These are phyloP conservation scores for Tetrapisispora pingtungensis DNA, from an alignment of 805 yeast species.

Conservation along the genomic window DNA sequence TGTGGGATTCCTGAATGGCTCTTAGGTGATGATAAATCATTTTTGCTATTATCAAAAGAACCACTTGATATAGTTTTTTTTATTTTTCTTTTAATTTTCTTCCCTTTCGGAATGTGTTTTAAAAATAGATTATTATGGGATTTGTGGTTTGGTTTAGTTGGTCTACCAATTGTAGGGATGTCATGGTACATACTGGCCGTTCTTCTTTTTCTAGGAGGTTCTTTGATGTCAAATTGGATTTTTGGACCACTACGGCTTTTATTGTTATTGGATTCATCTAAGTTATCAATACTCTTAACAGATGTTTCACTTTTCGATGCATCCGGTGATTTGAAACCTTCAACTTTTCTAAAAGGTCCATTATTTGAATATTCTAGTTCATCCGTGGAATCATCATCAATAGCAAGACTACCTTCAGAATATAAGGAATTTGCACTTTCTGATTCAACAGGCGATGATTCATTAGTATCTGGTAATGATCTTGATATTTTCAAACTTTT, in stretches of 20 bases:
- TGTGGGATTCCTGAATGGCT: background rate
- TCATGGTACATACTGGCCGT: background rate
- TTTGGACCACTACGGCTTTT: slow-evolving; percentile 8
- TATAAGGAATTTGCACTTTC: background rate
- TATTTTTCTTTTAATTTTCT: slow-evolving; percentile 11
- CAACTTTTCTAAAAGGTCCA: background rate
- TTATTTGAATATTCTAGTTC: background rate
- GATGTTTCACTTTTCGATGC: too few relatives aligned
- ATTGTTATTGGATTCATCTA: too few relatives aligned
- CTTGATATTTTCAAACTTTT: too few relatives aligned
- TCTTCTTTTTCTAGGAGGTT: slow-evolving; percentile 16
- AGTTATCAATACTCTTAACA: too few relatives aligned
- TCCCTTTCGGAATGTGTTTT: slow-evolving; percentile 15
- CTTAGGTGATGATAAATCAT: background rate
- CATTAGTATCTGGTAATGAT: too few relatives aligned
- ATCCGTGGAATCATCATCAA: background rate
- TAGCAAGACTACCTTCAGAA: background rate
- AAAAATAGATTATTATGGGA: slow-evolving; percentile 6
- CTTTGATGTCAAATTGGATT: slow-evolving; percentile 23
- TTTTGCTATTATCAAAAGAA: background rate
- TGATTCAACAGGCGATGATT: background rate
- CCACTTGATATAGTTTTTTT: slow-evolving; percentile 9
- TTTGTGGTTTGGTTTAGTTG: background rate
- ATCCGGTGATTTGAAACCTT: background rate
- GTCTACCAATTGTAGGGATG: background rate